Base-by-base conservation (phyloP, 2,329 filamentous ascomycete species). In the Ceratocystiopsis sp. region DNA sequence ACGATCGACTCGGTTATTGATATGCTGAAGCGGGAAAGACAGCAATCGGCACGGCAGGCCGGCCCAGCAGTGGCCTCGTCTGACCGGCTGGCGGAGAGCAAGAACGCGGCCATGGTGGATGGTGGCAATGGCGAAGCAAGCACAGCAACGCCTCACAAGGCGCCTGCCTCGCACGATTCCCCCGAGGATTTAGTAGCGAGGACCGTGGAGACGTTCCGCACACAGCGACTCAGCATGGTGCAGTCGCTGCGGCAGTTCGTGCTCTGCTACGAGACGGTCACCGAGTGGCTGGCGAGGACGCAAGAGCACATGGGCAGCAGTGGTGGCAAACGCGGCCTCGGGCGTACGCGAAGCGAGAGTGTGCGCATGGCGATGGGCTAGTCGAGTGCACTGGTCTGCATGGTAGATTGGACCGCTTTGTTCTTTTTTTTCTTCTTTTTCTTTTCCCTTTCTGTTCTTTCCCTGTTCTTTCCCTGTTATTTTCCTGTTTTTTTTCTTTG, bases 1-100 rank as follows among this genome's bases (percentile, higher is more conserved):
- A 93, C 91, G 0, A 86, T 96, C 15, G 91, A 96, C 58, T 89
- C 81, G 35, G 91, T 96, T 10, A 80, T 96, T 45, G 87, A 95
- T 60, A 93, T 95, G 83, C 65, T 98, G 47, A 94, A 94, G 64
- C 77, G 84, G n/a, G 86, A 94, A 59, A 72, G 40, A 14, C 48
- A 43, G 34, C 37, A 38, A 11, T 19, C 38, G 13, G 19, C 36
- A 12, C 16, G 38, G 14, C 39, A 15, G 15, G 29, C 38, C 12
- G 35, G 16, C 16, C 25, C 25, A 4, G 42, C 36, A 16, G 14
- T 33, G 18, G 8, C 17, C 25, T 2, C 34, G 19, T 21, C 19
- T 7, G 19, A 7, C 7, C 19, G 19, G 33, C 35, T 29, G 34
- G 25, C 10, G 33, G 25, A 25, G n/a, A 37, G 14, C 6, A 25